phyloP scores from a whole-genome alignment of 345 rosid species.

The Carallia pectinifolia region DNA sequence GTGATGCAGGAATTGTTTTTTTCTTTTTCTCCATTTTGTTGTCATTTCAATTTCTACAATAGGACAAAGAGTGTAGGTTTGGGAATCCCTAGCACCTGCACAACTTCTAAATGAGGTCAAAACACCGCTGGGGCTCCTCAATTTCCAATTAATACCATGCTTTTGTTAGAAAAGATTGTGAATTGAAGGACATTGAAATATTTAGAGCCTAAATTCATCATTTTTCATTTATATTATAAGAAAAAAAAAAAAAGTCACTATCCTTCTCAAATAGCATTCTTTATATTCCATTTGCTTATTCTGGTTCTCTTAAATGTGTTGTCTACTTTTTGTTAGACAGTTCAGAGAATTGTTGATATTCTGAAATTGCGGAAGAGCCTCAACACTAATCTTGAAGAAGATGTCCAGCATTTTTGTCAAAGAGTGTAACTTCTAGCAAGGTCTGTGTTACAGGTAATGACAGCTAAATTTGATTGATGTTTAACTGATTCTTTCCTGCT shows the following conservation, averaged over 20 bases:
- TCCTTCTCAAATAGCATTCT: background rate
- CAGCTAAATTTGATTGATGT: background rate
- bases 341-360: too few species aligned
- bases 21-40: too few species aligned
- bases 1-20: too few species aligned
- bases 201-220: background rate
- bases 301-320: too few species aligned
- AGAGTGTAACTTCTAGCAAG: too few species aligned
- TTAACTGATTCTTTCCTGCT: background rate
- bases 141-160: constrained; percentile 70
- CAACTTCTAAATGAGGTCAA: constrained; percentile 90
- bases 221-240: background rate
- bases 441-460: too few species aligned
- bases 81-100: constrained; percentile 30
- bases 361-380: too few species aligned
- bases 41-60: too few species aligned
- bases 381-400: constrained; percentile 39
- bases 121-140: constrained; percentile 95
- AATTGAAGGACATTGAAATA: constrained; percentile 40
- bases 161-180: constrained; percentile 70
- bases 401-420: constrained; percentile 8
- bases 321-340: too few species aligned
- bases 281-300: background rate
- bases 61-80: too few species aligned
- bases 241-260: too few species aligned